Base-by-base conservation (phyloP, 306 rosid species). In the Coriaria nepalensis region DNA sequence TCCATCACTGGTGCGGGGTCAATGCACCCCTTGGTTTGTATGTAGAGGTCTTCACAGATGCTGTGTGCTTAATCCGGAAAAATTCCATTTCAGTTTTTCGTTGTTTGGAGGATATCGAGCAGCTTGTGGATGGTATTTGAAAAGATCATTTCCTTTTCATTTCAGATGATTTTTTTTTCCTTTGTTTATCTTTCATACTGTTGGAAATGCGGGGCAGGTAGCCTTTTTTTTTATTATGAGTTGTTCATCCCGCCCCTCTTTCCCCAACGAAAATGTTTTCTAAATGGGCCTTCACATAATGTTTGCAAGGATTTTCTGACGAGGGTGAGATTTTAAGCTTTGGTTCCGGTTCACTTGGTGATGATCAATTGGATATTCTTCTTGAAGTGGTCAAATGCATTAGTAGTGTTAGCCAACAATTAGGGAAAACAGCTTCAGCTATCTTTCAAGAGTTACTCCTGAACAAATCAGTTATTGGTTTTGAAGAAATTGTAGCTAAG, bases 1-100 rank as follows among this genome's bases (percentile, higher is more conserved):
- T 76, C 74, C 77, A 68, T 48, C 73, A 84, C 54, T 90, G 97
- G 97, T 73, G 97, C 81, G 81, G 67, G 76, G 74, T 65, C 78
- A 90, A 90, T 67, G 77, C 76, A 13, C 63, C 71, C 12, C 70
- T 76, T 62, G 80, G 86, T 54, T 73, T 90, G 55, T 71, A 81
- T 70, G 65, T 84, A 52, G 97, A 81, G 62, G 65, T 68, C 64
- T 60, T 73, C 43, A 36, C 74, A 0, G 81, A 53, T 45, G 73
- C 74, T 13, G 72, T 90, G 63, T 95, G 94, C 57, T 64, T 90
- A 65, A 72, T 90, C 47, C 74, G 95, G 75, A 81, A 69, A 68
- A 71, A 52, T 61, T 84, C 97, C 11, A 59, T 84, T 10, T 79
- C 97, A 49, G 69, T 84, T 47, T 77, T 90, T 57, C 83, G 97